These are phyloP conservation scores for Dactylorhiza incarnata DNA, from an alignment of 106 monocot species.

Conservation along the genomic window DNA sequence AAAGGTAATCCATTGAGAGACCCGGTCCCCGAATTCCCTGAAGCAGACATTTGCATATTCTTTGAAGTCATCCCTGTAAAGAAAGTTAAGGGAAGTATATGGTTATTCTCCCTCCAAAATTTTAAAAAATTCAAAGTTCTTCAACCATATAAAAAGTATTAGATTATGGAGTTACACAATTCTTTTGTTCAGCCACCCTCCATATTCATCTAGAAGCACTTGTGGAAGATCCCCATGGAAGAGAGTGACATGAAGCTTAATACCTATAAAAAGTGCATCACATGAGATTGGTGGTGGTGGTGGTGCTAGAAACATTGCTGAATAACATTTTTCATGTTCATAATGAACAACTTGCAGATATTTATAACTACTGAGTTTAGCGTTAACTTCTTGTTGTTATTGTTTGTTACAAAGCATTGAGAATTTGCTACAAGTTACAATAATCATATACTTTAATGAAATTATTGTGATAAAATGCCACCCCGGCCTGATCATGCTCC, in stretches of 20 bases:
- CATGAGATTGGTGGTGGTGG: too few species aligned
- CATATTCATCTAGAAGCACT: constrained; percentile 58
- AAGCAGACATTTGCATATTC: constrained; percentile 43
- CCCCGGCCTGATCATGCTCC: too few species aligned
- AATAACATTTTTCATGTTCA: too few species aligned
- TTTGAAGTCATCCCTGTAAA: constrained; percentile 40
- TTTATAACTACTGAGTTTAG: too few species aligned
- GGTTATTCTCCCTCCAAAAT: constrained; percentile 26
- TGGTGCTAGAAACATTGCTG: too few species aligned
- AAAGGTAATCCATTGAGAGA: constrained; percentile 23
- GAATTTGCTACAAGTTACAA: too few species aligned
- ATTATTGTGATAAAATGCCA: too few species aligned
- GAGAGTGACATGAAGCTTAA: constrained; percentile 41
- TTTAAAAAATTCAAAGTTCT: constrained; percentile 6
- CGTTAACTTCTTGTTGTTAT: too few species aligned
- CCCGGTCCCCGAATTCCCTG: constrained; percentile 38
- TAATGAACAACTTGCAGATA: too few species aligned
- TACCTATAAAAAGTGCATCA: constrained; percentile 24
- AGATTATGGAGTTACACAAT: constrained; percentile 33
- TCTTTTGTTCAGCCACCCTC: constrained; percentile 50
- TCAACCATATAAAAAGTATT: neutral
- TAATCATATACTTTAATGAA: too few species aligned
- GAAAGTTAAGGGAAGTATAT: too few species aligned
- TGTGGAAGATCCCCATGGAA: constrained; percentile 63
- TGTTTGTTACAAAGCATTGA: too few species aligned